Percentiles rank a stretch among this genome's conserved stretches.
phyloP scores from a whole-genome alignment of 75 land plant genomes.

The Isoetes taiwanensis region DNA sequence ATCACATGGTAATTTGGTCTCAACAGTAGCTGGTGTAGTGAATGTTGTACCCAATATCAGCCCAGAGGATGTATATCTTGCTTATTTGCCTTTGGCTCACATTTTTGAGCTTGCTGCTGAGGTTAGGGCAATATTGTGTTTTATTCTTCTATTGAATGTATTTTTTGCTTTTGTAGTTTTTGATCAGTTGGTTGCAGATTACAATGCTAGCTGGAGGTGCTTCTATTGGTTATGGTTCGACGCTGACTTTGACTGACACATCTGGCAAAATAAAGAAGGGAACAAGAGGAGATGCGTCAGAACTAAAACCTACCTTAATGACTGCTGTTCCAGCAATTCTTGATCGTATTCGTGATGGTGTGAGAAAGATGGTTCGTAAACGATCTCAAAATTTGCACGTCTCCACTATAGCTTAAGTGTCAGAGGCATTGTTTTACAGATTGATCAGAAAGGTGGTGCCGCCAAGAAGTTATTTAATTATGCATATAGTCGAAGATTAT shows the following conservation, averaged over 20 bases:
- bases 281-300: slow-evolving; percentile 76
- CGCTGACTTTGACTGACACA: slow-evolving; percentile 69
- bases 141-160: not conserved
- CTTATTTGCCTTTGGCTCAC: slow-evolving; percentile 90
- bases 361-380: slow-evolving; percentile 55
- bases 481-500: slow-evolving; percentile 1
- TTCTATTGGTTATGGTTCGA: slow-evolving; percentile 78
- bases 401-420: too few relatives aligned
- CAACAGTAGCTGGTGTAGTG: slow-evolving; percentile 64
- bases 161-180: not conserved
- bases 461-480: not conserved
- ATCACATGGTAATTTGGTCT: slow-evolving; percentile 75
- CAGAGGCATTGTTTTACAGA: too few relatives aligned
- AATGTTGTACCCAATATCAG: slow-evolving; percentile 43
- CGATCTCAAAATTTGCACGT: too few relatives aligned
- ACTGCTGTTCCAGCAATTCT: slow-evolving; percentile 85
- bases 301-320: slow-evolving; percentile 64
- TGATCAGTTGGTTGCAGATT: slow-evolving; percentile 22
- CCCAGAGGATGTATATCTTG: slow-evolving; percentile 48
- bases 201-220: slow-evolving; percentile 47
- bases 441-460: not conserved
- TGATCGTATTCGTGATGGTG: slow-evolving; percentile 89
- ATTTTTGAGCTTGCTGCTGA: slow-evolving; percentile 83
- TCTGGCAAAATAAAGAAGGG: slow-evolving; percentile 84
- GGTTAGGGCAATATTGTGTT: slow-evolving; percentile 24